phyloP scores from a whole-genome alignment of 2,329 filamentous ascomycete species.

The Aureobasidium sp. region DNA sequence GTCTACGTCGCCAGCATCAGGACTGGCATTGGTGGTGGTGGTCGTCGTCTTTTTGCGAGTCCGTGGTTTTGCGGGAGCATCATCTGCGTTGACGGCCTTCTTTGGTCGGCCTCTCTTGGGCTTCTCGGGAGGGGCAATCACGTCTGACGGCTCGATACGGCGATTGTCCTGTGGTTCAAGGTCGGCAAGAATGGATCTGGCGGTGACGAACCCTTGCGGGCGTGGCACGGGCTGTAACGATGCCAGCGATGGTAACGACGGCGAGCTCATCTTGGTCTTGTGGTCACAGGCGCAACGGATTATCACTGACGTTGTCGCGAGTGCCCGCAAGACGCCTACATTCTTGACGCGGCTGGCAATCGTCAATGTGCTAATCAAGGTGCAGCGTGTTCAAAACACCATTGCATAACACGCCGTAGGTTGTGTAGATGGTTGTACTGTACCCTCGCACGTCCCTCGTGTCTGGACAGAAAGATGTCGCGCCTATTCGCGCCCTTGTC shows the following conservation, averaged over 20 bases:
- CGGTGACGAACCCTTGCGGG: background rate
- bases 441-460: background rate
- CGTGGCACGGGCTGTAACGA: background rate
- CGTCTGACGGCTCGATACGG: background rate
- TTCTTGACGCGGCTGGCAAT: background rate
- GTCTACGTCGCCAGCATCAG: background rate
- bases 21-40: background rate
- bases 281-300: background rate
- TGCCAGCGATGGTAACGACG: background rate
- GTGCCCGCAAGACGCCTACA: constrained; percentile 6
- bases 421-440: background rate
- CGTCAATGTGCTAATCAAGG: background rate
- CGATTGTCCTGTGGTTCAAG: background rate
- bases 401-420: background rate
- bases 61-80: background rate
- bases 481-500: background rate
- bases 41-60: background rate
- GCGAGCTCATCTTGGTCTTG: constrained; percentile 7
- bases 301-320: background rate
- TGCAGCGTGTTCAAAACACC: background rate
- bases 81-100: background rate
- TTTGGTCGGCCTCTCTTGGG: background rate
- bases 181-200: constrained; percentile 2
- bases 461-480: background rate
- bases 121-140: background rate